A percentile compares a stretch with the other conserved stretches of the same genome.
phyloP scores from a whole-genome alignment of 208 protist species.

The Trichomonas vaginalis region DNA sequence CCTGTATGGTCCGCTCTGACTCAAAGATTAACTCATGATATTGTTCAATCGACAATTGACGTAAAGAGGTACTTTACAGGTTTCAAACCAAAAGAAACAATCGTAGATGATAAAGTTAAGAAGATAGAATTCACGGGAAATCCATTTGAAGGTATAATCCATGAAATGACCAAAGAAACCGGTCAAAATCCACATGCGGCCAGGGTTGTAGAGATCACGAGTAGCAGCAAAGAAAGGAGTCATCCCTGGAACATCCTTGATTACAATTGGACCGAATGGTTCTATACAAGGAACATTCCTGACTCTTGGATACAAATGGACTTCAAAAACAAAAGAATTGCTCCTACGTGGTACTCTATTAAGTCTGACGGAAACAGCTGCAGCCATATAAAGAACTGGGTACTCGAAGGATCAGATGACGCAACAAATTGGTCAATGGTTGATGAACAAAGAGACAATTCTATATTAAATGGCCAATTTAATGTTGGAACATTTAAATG shows the following conservation, averaged over 20 bases:
- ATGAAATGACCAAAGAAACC: not conserved
- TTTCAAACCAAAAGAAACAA: not conserved
- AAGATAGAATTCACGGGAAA: not conserved
- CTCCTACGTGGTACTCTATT: not conserved
- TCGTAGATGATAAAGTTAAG: not conserved
- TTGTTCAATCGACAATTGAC: not conserved
- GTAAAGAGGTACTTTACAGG: not conserved
- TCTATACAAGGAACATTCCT: not conserved
- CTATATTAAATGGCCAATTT: not conserved
- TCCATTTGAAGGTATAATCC: not conserved
- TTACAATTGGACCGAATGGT: not conserved
- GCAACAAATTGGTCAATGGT: not conserved
- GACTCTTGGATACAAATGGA: not conserved
- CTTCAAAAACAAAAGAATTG: not conserved
- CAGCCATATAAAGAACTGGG: not conserved
- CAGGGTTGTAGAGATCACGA: not conserved
- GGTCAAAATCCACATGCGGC: not conserved
- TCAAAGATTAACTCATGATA: not conserved
- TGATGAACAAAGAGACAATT: not conserved
- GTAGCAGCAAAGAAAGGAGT: not conserved
- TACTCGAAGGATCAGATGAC: not conserved
- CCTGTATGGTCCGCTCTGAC: not conserved
- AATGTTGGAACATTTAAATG: not conserved
- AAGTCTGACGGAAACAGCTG: not conserved
- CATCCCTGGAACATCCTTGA: not conserved